phyloP scores from a whole-genome alignment of 2,329 filamentous ascomycete species.

The Amylocarpus encephaloides region DNA sequence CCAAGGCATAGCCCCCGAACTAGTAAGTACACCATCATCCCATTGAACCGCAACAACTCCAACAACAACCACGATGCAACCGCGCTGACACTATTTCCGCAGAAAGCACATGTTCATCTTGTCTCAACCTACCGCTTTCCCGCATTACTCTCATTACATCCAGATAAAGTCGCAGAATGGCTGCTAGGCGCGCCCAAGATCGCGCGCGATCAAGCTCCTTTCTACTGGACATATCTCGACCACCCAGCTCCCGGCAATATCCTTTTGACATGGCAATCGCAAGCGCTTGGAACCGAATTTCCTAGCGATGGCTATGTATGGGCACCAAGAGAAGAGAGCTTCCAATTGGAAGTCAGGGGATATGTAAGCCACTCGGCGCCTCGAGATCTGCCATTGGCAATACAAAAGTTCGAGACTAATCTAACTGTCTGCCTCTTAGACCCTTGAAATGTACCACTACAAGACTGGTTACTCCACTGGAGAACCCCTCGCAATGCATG shows the following conservation, averaged over 20 bases:
- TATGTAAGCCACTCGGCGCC: constrained; percentile 44
- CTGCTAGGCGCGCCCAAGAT: constrained; percentile 79
- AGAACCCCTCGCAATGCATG: constrained; percentile 69
- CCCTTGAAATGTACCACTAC: constrained; percentile 82
- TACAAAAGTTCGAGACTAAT: neutral
- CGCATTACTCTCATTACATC: constrained; percentile 60
- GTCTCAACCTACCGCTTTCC: constrained; percentile 81
- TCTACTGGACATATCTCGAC: constrained; percentile 91
- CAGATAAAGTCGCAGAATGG: constrained; percentile 75
- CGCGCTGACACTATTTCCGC: constrained; percentile 11
- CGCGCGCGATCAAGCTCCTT: constrained; percentile 74
- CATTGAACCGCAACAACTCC: neutral
- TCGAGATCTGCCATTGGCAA: too few relatives aligned
- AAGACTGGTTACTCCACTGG: constrained; percentile 72
- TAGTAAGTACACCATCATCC: constrained; percentile 32
- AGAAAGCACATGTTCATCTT: constrained; percentile 68
- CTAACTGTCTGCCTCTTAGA: constrained; percentile 41
- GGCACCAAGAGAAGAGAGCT: constrained; percentile 73
- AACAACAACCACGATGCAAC: constrained; percentile 8
- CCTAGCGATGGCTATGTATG: constrained; percentile 91
- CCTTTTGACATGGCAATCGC: constrained; percentile 82
- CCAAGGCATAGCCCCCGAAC: constrained; percentile 37
- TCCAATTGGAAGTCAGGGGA: constrained; percentile 64
- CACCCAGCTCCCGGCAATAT: constrained; percentile 75
- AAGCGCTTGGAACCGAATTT: constrained; percentile 65